Percentiles rank a stretch among this genome's conserved stretches.
These are phyloP conservation scores for Dendryphion nanum DNA, from an alignment of 2,329 filamentous ascomycete genomes.

Conservation along the genomic window DNA sequence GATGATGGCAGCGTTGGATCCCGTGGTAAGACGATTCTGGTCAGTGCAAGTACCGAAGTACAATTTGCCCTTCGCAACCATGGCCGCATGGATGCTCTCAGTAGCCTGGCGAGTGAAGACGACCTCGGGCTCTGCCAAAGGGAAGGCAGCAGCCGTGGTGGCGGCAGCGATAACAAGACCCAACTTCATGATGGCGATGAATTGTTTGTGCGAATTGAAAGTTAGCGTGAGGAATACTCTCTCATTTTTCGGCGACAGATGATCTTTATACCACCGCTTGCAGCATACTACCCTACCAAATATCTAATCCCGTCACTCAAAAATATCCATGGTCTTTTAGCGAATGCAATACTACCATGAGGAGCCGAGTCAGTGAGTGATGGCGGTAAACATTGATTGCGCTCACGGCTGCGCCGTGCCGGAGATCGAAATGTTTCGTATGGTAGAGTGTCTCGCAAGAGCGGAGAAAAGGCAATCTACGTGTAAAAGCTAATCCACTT, in stretches of 20 bases:
- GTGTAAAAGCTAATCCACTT: conserved; percentile 8
- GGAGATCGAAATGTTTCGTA: conserved; percentile 3
- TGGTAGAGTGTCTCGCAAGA: too few relatives aligned
- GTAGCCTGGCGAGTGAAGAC: conserved; percentile 31
- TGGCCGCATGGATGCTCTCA: conserved; percentile 55
- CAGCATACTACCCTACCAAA: too few relatives aligned
- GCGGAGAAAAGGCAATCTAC: conserved; percentile 6
- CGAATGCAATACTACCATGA: too few relatives aligned
- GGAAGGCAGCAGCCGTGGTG: conserved; percentile 26
- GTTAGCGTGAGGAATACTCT: too few relatives aligned
- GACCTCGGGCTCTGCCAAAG: conserved; percentile 28
- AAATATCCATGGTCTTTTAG: too few relatives aligned
- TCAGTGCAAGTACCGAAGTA: conserved; percentile 65
- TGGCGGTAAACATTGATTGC: too few relatives aligned
- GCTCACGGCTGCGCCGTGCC: conserved; percentile 5
- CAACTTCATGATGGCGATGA: conserved; percentile 36
- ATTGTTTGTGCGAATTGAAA: too few relatives aligned
- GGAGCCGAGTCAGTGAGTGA: too few relatives aligned
- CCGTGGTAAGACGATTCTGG: conserved; percentile 51
- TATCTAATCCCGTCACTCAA: too few relatives aligned
- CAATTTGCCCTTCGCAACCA: conserved; percentile 63
- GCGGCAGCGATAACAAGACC: conserved; percentile 28
- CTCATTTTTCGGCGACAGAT: too few relatives aligned
- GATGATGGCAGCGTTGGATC: conserved; percentile 58
- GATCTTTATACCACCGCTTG: too few relatives aligned